Base-by-base conservation (phyloP, 495 filamentous ascomycete genomes). In the Letharia lupina region DNA sequence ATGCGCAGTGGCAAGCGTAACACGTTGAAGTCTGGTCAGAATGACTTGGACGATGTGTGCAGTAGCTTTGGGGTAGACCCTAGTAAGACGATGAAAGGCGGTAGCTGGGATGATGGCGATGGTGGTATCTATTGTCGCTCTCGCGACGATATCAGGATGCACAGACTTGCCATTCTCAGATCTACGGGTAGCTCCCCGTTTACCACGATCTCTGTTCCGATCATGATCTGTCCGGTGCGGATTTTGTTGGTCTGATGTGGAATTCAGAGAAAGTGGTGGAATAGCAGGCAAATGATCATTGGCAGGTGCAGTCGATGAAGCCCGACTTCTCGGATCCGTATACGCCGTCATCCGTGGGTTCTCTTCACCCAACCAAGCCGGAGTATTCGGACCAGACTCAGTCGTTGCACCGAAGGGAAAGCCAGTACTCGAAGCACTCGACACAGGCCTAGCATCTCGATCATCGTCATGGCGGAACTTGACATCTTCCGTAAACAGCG, bases 1-100 rank as follows among this genome's bases (percentile, higher is more conserved):
- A 76, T 96, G 91, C 0, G 90, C 95, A 3, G 95, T 97, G 0
- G 91, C 87, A 52, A 98, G 89, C 2, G 95, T 98, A 28, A 98
- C 94, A 64, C 94, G 82, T 72, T 98, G 94, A 42, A 98, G 87
- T 65, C 94, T 82, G 3, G 94, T 97, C 40, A 98, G 75, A 62
- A 98, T 98, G 39, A 98, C 94, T 65, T 98, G 93, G 3, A 98
- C 91, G 67, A 98, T 97, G 73, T 98, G 94, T 9, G 95, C 90
- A 15, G 94, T 96, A 5, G 94, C 94, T 77, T 91, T 93, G 11
- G 94, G 94, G 72, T 97, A 98, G 31, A 97, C 88, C 68, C 89
- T 82, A n/a, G 96, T 98, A 47, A 98, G 79, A 12, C 94, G 88
- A 64, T 91, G 86, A 74, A 98, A 98, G 6, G 94, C 94, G 70